These are phyloP conservation scores for Pulveroboletus sp. DNA, from an alignment of 768 basidiomycete species.

Conservation along the genomic window DNA sequence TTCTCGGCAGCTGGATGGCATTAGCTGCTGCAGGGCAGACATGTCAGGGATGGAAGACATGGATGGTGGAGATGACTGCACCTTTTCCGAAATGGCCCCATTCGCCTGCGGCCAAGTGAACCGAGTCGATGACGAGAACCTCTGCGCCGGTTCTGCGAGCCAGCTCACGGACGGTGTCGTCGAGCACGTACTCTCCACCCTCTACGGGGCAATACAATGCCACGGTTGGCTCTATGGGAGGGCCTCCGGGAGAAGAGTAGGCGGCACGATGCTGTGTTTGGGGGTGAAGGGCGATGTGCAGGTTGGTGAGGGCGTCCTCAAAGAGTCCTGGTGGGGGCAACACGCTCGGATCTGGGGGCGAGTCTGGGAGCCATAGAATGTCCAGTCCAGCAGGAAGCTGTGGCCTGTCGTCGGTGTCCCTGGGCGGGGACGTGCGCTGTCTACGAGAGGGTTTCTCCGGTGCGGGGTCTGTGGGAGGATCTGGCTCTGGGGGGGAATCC, in stretches of 20 bases:
- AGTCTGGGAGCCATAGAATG: constrained; percentile 64
- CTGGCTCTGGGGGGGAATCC: constrained; percentile 26
- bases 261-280: constrained; percentile 75
- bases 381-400: constrained; percentile 56
- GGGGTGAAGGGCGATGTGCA: constrained; percentile 76
- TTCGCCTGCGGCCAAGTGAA: constrained; percentile 85
- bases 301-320: constrained; percentile 71
- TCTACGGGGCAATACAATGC: constrained; percentile 79
- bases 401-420: constrained; percentile 30
- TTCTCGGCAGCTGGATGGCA: constrained; percentile 62
- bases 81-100: constrained; percentile 84
- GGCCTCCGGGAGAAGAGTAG: constrained; percentile 50
- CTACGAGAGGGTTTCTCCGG: constrained; percentile 27
- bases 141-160: constrained; percentile 74
- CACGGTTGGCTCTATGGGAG: constrained; percentile 75
- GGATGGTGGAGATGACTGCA: constrained; percentile 22
- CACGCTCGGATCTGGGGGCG: constrained; percentile 20
- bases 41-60: constrained; percentile 7
- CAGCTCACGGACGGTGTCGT: constrained; percentile 75
- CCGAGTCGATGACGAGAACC: constrained; percentile 79
- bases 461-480: constrained; percentile 16
- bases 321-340: constrained; percentile 76
- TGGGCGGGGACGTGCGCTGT: constrained; percentile 8
- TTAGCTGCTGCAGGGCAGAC: constrained; percentile 54
- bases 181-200: constrained; percentile 82